Evolutionary conservation across 345 rosid genomes (phyloP), one percentile per base, ranked within the genome.

Genomic region (Salix koriyanagi): DNA sequence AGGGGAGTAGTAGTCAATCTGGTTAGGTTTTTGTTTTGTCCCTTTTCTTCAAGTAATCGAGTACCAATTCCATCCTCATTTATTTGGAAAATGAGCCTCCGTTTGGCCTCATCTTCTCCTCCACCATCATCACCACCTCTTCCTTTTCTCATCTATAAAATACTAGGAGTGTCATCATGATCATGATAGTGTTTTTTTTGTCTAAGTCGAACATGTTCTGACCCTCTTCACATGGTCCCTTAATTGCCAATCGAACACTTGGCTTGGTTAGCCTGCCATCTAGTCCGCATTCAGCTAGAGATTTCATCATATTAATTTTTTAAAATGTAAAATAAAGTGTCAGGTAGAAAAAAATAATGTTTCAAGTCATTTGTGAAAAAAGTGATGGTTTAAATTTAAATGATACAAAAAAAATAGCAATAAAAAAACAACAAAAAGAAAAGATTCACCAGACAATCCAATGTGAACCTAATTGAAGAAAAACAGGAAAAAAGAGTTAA

Each of bases 11-110:
- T 62, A 82, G 86, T 88, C 87, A 87, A 84, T 82, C 83, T n/a
- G 82, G 84, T 81, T 78, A 74, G 84, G 89, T 77, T 84, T 6
- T 62, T 41, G 48, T 69, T 68, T 84, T 76, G 72, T 56, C 68
- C 72, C 15, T 36, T 83, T 72, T 83, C 76, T 78, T 54, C 65
- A 41, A 69, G 87, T 74, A 87, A 87, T 89, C 65, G 89, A 89
- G 88, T 85, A 50, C 76, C 83, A 4, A 39, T 74, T 68, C 65
- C 80, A 71, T 67, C 67, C 72, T 65, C 67, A 77, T 66, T 65
- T 50, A 54, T 77, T 79, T 70, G 72, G 83, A 83, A 79, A 85
- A 73, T 64, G 86, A 79, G 80, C 11, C 75, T 56, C 46, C 77
- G 14, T 16, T 81, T 82, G 84, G 88, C 80, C 19, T 79, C 79